A percentile compares a stretch with the other conserved stretches of the same genome.
phyloP scores from a whole-genome alignment of 768 basidiomycete genomes.

The Rhodocollybia butyracea region DNA sequence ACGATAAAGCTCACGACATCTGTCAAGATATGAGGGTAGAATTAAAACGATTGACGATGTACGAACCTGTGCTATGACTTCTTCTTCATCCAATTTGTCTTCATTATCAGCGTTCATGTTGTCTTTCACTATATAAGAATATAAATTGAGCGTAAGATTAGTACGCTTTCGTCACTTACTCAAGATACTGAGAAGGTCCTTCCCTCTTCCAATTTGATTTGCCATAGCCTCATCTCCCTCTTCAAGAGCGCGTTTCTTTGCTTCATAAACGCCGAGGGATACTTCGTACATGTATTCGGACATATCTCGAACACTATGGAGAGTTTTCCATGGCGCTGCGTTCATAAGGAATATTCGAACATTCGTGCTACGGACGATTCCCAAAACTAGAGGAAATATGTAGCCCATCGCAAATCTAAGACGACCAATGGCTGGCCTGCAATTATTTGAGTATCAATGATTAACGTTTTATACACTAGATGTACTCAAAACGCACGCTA shows the following conservation, averaged over 20 bases:
- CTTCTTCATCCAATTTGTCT: slow-evolving; percentile 29
- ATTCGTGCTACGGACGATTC: too few relatives aligned
- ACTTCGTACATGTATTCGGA: slow-evolving; percentile 25
- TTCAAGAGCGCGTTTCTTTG: slow-evolving; percentile 24
- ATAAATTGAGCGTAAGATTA: background rate
- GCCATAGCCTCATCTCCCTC: slow-evolving; percentile 21
- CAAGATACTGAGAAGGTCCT: slow-evolving; percentile 34
- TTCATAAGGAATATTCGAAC: slow-evolving; percentile 18
- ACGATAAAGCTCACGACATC: slow-evolving; percentile 1
- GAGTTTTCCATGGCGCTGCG: slow-evolving; percentile 17
- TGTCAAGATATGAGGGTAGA: slow-evolving; percentile 4
- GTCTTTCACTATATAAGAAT: slow-evolving; percentile 24
- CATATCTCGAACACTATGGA: slow-evolving; percentile 23
- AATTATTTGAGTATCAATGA: too few relatives aligned
- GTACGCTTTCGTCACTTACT: slow-evolving; percentile 15
- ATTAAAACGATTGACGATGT: slow-evolving; percentile 8
- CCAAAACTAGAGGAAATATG: too few relatives aligned
- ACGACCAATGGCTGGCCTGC: too few relatives aligned
- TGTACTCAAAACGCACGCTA: slow-evolving; percentile 13
- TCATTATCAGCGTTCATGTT: slow-evolving; percentile 27
- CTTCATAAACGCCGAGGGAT: slow-evolving; percentile 21
- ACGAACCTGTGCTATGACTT: slow-evolving; percentile 36
- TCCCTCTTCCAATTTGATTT: slow-evolving; percentile 27
- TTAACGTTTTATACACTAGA: too few relatives aligned
- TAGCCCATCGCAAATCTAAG: too few relatives aligned